These are phyloP conservation scores for Dioszegia hungarica DNA, from an alignment of 768 basidiomycete genomes.

Conservation along the genomic window DNA sequence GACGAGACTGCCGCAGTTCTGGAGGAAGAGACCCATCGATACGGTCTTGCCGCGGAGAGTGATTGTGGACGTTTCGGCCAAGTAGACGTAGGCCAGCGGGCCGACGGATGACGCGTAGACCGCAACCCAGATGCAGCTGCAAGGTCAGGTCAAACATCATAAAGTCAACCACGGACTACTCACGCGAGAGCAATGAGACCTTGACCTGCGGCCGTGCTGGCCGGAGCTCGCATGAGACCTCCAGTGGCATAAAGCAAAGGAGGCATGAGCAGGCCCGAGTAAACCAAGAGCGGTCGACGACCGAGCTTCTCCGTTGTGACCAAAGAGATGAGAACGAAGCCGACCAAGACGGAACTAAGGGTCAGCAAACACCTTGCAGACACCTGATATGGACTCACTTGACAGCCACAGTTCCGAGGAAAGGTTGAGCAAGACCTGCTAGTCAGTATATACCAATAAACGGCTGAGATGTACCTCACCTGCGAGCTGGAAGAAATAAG, in stretches of 20 bases:
- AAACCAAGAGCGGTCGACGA: neutral
- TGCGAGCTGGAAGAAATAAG: constrained; percentile 25
- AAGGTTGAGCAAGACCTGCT: constrained; percentile 19
- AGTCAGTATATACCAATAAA: too few relatives aligned
- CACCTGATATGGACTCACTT: neutral
- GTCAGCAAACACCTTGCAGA: neutral
- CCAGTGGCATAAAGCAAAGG: neutral
- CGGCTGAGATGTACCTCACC: too few relatives aligned
- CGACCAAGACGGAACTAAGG: neutral
- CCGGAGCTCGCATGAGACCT: neutral
- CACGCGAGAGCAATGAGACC: neutral
- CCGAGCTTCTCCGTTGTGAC: constrained; percentile 5
- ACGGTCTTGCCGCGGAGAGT: constrained; percentile 17
- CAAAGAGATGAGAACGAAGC: neutral
- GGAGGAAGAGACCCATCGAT: neutral
- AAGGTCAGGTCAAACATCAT: neutral
- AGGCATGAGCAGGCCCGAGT: neutral
- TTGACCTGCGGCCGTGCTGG: neutral
- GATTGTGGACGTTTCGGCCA: constrained; percentile 12
- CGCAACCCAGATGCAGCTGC: constrained; percentile 2
- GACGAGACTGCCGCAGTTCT: neutral
- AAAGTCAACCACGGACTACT: neutral
- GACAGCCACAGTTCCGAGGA: constrained; percentile 13
- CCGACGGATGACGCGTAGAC: constrained; percentile 10
- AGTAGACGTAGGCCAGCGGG: constrained; percentile 8